phyloP scores from a whole-genome alignment of 1,284 basidiomycete species.

The Ceratobasidium papillatum region DNA sequence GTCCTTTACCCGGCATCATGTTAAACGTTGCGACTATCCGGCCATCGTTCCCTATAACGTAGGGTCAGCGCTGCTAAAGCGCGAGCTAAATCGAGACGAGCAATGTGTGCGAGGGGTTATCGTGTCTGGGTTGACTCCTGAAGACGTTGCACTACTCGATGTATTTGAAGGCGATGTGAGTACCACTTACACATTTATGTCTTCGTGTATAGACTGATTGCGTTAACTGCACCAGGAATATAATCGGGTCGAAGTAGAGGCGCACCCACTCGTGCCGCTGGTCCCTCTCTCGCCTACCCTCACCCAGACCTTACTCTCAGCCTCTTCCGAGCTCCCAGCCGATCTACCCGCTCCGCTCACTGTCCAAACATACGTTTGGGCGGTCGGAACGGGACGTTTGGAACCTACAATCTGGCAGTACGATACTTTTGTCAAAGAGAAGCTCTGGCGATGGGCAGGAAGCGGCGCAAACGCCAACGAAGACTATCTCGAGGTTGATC shows the following conservation, averaged over 20 bases:
- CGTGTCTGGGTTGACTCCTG: slow-evolving; percentile 67
- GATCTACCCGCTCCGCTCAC: slow-evolving; percentile 54
- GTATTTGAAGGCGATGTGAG: slow-evolving; percentile 81
- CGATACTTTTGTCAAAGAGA: slow-evolving; percentile 72
- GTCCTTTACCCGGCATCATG: slow-evolving; percentile 81
- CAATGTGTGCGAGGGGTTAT: slow-evolving; percentile 73
- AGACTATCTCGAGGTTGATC: slow-evolving; percentile 61
- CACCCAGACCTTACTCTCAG: slow-evolving; percentile 43
- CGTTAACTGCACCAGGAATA: slow-evolving; percentile 68
- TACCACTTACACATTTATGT: slow-evolving; percentile 42
- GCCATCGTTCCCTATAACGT: slow-evolving; percentile 69
- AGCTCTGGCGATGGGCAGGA: slow-evolving; percentile 77
- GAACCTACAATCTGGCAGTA: slow-evolving; percentile 77
- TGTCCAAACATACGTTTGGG: slow-evolving; percentile 79
- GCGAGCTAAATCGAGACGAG: slow-evolving; percentile 60
- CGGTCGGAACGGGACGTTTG: slow-evolving; percentile 56
- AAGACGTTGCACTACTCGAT: slow-evolving; percentile 71
- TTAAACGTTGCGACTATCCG: slow-evolving; percentile 75
- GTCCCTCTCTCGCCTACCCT: slow-evolving; percentile 50
- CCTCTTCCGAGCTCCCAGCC: slow-evolving; percentile 47
- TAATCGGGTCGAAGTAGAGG: slow-evolving; percentile 61
- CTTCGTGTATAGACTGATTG: background rate
- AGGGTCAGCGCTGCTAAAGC: slow-evolving; percentile 54
- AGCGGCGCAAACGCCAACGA: slow-evolving; percentile 49
- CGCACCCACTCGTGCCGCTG: slow-evolving; percentile 63